Evolutionary conservation across 1,284 basidiomycete genomes (phyloP), one percentile per base, ranked within the genome.

Genomic region (Trametes pubescens): DNA sequence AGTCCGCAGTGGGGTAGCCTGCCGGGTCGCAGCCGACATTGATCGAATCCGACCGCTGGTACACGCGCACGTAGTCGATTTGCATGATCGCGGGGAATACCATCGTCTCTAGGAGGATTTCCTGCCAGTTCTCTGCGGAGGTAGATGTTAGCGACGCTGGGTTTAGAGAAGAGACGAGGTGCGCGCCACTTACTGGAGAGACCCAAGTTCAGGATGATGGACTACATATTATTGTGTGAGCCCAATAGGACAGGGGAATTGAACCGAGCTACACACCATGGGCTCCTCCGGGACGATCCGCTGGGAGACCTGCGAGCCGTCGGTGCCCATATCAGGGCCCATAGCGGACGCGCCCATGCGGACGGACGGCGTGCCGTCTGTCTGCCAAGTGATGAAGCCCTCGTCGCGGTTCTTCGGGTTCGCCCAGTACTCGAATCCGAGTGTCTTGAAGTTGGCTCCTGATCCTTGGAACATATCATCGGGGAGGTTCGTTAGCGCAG

Each of bases 351-450:
- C 86, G 10, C 84, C 80, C 69, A 93, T 72, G 7, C 83, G 81
- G 68, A 83, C 82, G 7, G 81, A 80, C n/a, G 78, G 76, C 62
- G 76, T 74, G 9, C 86, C 87, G 62, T 87, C 81, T 18, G 82
- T 80, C 70, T 84, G 80, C 91, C 91, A 93, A 2, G 84, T 84
- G 24, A 92, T 84, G 72, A 82, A 90, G 0, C 88, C 88, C 18
- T 84, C 82, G 2, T 73, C 68, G 0, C 81, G 81, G 62, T 87
- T 79, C 2, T 79, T 76, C 1, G 84, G 84, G 72, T 92, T 82
- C 9, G 84, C 80, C 78, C 81, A 88, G 69, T 89, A 92, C 75
- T 93, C 91, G 68, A 92, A 88, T 21, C 88, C 88, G 82, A 76
- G 46, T 38, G 59, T 61, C 60, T 76, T 79, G 68, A 82, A 86